These are phyloP conservation scores for Aspergillus ustus DNA, from an alignment of 2,329 filamentous ascomycete genomes.

Conservation along the genomic window DNA sequence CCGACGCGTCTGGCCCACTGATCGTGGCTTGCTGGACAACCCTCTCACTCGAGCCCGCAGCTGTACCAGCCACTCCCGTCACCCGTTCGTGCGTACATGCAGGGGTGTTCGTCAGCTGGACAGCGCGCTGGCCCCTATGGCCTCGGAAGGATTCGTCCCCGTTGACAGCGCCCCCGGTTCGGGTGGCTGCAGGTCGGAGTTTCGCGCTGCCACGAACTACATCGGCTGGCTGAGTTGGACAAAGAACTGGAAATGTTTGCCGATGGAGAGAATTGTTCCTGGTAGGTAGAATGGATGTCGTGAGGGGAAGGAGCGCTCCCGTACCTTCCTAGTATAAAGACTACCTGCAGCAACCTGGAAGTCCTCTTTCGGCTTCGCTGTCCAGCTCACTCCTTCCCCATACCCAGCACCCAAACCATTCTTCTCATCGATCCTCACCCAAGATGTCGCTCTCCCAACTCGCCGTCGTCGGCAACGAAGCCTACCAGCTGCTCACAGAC, in stretches of 20 bases:
- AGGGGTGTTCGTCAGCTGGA: not conserved
- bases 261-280: not conserved
- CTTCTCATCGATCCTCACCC: not conserved
- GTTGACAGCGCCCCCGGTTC: not conserved
- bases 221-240: not conserved
- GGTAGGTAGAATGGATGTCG: not conserved
- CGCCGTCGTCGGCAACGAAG: not conserved
- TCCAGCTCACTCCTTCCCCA: not conserved
- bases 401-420: not conserved
- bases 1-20: not conserved
- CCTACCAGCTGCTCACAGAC: slow-evolving; percentile 6
- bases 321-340: no score
- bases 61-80: not conserved
- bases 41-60: not conserved
- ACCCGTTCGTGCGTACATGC: not conserved
- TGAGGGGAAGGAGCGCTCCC: no score
- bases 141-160: not conserved
- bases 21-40: not conserved
- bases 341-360: no score
- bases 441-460: slow-evolving; percentile 10
- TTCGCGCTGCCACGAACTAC: not conserved
- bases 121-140: not conserved
- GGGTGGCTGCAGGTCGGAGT: not conserved
- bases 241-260: not conserved
- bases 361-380: not conserved